Evolutionary conservation across 1,284 basidiomycete genomes (phyloP).

Genomic region (Nidula niveotomentosa): DNA sequence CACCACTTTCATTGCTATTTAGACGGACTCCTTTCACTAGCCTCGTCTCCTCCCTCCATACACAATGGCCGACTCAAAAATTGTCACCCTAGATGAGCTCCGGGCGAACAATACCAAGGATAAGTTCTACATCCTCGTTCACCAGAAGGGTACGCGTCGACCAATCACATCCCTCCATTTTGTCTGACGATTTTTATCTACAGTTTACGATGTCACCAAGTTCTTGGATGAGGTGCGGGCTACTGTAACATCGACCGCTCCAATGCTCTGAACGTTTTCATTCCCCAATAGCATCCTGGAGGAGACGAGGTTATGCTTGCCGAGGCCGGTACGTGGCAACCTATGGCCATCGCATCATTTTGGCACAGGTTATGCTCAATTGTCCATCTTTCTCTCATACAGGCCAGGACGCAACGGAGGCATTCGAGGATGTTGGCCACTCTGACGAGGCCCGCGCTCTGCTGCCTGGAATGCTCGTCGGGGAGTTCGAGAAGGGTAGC

Average conservation of each 20-base stretch:
- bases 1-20: conserved; percentile 5
- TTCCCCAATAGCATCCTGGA: conserved; percentile 79
- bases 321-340: conserved; percentile 77
- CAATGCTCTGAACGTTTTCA: conserved; percentile 3
- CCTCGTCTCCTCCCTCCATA: conserved; percentile 17
- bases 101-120: conserved; percentile 74
- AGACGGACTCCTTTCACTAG: conserved; percentile 8
- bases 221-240: conserved; percentile 92
- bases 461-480: conserved; percentile 76
- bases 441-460: conserved; percentile 97
- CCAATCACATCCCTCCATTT: conserved; percentile 33
- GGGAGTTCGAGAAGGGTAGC: conserved; percentile 71
- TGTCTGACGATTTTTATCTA: conserved; percentile 23
- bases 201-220: conserved; percentile 93
- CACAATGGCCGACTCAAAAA: conserved; percentile 39
- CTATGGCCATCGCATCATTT: not conserved
- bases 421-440: conserved; percentile 99
- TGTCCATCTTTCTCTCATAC: conserved; percentile 10
- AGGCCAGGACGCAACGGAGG: conserved; percentile 96
- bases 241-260: not conserved
- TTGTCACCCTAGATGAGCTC: conserved; percentile 74
- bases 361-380: not conserved
- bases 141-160: conserved; percentile 70
- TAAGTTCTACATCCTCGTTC: conserved; percentile 77
- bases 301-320: conserved; percentile 97